Conservation (phyloP, 805 yeast species). For the Metschnikowia gruessii region DNA sequence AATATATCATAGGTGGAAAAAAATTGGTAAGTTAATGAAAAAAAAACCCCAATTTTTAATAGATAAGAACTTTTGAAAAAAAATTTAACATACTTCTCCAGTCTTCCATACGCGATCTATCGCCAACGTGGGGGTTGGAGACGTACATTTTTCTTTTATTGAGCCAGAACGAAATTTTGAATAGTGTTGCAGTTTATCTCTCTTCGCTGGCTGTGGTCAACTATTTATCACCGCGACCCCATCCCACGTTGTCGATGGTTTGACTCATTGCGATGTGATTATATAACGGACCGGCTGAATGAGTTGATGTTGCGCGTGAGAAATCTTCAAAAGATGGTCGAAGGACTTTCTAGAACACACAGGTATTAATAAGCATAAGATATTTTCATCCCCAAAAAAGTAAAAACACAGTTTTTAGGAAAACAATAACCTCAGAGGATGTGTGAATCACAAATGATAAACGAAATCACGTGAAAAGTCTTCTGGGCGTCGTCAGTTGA, state of each 20-base stretch:
- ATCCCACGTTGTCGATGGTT: conserved; percentile 3
- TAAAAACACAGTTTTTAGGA: too few relatives aligned
- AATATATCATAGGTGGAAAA: neutral
- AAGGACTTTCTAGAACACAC: conserved; percentile 5
- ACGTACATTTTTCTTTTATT: conserved; percentile 60
- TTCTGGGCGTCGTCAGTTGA: too few relatives aligned
- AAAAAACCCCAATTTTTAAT: neutral
- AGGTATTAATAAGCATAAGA: conserved; percentile 3
- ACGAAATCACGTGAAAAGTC: too few relatives aligned
- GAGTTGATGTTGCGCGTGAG: neutral
- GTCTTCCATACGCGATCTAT: conserved; percentile 62
- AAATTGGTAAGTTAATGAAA: neutral
- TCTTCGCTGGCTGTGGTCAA: neutral
- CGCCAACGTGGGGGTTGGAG: conserved; percentile 80
- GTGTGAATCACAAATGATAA: neutral
- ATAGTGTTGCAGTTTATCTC: neutral
- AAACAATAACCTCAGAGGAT: too few relatives aligned
- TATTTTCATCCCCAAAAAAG: neutral
- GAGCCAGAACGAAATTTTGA: conserved; percentile 8
- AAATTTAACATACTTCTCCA: conserved; percentile 44
- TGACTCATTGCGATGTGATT: conserved; percentile 8
- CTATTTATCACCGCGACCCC: conserved; percentile 6
- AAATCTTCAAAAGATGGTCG: neutral
- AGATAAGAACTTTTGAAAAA: too few relatives aligned
- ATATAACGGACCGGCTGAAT: conserved; percentile 1